phyloP scores from a whole-genome alignment of 2,329 filamentous ascomycete genomes.

The Amylocarpus encephaloides region DNA sequence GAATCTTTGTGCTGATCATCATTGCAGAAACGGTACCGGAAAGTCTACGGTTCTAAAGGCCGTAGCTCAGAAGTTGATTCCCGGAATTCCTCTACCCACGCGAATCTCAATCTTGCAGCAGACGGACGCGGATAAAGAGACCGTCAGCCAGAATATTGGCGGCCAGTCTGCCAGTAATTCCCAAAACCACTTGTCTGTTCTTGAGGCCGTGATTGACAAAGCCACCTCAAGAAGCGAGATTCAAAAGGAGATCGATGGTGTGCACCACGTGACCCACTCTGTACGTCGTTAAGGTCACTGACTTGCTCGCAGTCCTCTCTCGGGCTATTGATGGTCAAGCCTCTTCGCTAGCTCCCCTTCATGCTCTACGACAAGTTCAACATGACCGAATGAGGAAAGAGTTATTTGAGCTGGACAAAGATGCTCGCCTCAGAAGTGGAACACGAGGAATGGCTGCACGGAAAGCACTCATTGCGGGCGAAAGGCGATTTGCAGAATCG shows the following conservation, averaged over 20 bases:
- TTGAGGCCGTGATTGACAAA: constrained; percentile 62
- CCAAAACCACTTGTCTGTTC: constrained; percentile 41
- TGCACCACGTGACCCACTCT: constrained; percentile 11
- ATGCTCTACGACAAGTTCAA: constrained; percentile 54
- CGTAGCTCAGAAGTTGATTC: constrained; percentile 71
- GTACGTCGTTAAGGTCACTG: not conserved
- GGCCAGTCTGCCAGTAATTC: constrained; percentile 17
- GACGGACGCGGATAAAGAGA: constrained; percentile 36
- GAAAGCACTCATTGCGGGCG: constrained; percentile 65
- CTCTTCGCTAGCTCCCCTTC: constrained; percentile 52
- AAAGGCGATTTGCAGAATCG: constrained; percentile 57
- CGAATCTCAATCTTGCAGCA: constrained; percentile 66
- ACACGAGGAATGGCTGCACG: constrained; percentile 67
- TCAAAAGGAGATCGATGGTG: constrained; percentile 55
- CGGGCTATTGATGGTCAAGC: constrained; percentile 49
- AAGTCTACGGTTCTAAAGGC: constrained; percentile 75
- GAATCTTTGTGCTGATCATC: too few relatives aligned
- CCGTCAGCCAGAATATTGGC: constrained; percentile 27
- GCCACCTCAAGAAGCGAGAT: constrained; percentile 51
- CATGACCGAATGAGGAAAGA: constrained; percentile 56
- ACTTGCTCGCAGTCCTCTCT: constrained; percentile 41
- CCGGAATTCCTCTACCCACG: constrained; percentile 62
- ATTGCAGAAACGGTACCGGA: constrained; percentile 63
- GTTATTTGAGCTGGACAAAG: constrained; percentile 64
- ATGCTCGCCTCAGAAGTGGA: constrained; percentile 68